Conservation (phyloP, 2,329 filamentous ascomycete genomes). For the Decorospora gaudefroyi region DNA sequence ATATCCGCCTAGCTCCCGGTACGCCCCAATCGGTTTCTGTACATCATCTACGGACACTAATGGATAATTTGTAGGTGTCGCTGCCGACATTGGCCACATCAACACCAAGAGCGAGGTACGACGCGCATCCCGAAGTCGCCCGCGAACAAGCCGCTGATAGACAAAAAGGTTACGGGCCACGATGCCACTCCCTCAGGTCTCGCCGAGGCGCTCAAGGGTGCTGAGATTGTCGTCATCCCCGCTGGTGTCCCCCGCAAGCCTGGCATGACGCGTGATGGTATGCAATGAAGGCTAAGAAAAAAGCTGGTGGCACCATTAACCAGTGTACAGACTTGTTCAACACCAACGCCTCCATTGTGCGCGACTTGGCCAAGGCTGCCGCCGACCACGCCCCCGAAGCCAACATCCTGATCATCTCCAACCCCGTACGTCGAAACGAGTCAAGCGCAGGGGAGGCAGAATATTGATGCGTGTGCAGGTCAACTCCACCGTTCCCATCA, state of each 20-base stretch:
- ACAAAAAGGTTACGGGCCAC: constrained; percentile 76
- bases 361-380: constrained; percentile 93
- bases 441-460: too few relatives aligned
- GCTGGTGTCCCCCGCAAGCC: constrained; percentile 98
- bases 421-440: constrained; percentile 67
- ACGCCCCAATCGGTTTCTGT: constrained; percentile 48
- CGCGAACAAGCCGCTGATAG: constrained; percentile 26
- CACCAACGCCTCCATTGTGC: constrained; percentile 99
- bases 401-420: constrained; percentile 96
- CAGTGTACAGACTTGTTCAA: constrained; percentile 85
- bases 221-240: constrained; percentile 95
- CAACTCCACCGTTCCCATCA: constrained; percentile 99
- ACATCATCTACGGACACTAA: constrained; percentile 17
- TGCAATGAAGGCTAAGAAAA: constrained; percentile 24
- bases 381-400: constrained; percentile 88
- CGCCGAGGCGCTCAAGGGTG: constrained; percentile 75
- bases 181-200: constrained; percentile 77
- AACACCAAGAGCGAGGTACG: constrained; percentile 87
- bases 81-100: constrained; percentile 97
- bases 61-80: constrained; percentile 70
- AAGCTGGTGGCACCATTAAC: constrained; percentile 16
- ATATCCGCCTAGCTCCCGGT: constrained; percentile 94
- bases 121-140: constrained; percentile 9
- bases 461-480: constrained; percentile 58
- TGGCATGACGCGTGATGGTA: constrained; percentile 97